Evolutionary conservation across 176 grass and related monocot genomes (phyloP).

Genomic region (Coix lacrymajobi): DNA sequence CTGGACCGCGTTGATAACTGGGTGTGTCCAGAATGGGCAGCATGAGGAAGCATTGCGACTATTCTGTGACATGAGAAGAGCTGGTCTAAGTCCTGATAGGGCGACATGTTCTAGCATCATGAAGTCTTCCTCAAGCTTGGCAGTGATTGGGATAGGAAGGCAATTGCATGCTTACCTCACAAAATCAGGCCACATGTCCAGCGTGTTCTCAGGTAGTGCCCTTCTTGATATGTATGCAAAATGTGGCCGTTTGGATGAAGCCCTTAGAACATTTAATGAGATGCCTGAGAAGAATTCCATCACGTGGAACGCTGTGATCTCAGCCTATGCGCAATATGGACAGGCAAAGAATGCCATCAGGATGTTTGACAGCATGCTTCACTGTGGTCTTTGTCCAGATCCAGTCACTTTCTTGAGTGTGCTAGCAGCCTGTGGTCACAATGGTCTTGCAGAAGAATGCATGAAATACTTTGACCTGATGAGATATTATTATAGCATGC

Average conservation of each 20-base stretch:
- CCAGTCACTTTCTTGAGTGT: slow-evolving; percentile 76
- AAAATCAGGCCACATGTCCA: slow-evolving; percentile 52
- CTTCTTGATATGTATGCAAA: slow-evolving; percentile 94
- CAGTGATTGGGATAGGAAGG: slow-evolving; percentile 49
- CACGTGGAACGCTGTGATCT: slow-evolving; percentile 78
- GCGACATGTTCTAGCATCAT: slow-evolving; percentile 62
- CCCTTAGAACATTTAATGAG: slow-evolving; percentile 58
- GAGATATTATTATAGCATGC: slow-evolving; percentile 46
- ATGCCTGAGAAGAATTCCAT: slow-evolving; percentile 76
- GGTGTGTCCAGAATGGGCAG: slow-evolving; percentile 53
- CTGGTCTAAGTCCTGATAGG: slow-evolving; percentile 46
- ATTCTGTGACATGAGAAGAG: slow-evolving; percentile 57
- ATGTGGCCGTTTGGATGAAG: slow-evolving; percentile 64
- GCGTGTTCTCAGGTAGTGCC: slow-evolving; percentile 60
- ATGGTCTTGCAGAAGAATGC: slow-evolving; percentile 69
- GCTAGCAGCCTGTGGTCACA: slow-evolving; percentile 74
- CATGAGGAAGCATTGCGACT: slow-evolving; percentile 46
- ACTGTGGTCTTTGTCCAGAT: slow-evolving; percentile 56
- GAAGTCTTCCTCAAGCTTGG: slow-evolving; percentile 57
- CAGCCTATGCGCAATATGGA: slow-evolving; percentile 67
- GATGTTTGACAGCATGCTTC: slow-evolving; percentile 73
- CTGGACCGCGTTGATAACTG: slow-evolving; percentile 62
- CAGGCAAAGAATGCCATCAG: slow-evolving; percentile 60
- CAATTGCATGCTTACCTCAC: slow-evolving; percentile 58
- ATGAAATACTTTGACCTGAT: slow-evolving; percentile 66